Base-by-base conservation (phyloP, 768 basidiomycete genomes). In the Sistotremastrum niveocremeum region DNA sequence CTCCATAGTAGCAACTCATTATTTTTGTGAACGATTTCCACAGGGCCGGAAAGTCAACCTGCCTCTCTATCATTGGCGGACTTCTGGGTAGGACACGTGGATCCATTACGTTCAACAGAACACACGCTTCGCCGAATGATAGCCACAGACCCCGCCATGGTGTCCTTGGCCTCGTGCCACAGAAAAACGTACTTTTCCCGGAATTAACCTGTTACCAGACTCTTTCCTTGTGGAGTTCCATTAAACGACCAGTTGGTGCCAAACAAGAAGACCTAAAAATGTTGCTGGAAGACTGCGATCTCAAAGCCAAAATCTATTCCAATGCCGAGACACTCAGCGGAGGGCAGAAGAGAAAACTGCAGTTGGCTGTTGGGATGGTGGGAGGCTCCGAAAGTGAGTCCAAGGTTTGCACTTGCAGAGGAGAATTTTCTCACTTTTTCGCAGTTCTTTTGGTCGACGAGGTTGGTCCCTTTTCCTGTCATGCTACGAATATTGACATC, bases 311-410 rank as follows among this genome's bases (percentile, higher is more conserved):
- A 60, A 73, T 83, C 7, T 65, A 79, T 51, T 67, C 76, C 9
- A 79, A 80, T 53, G 76, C 83, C 1, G 65, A 65, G 44, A 79
- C 75, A 1, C 67, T 88, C 34, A 79, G 77, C 41, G 85, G 85
- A 2, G 85, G 85, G 6, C 84, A 88, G 64, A 87, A 86, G 64
- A 60, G 85, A 55, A 87, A 87, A 61, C 62, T 88, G 29, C 85
- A 88, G 53, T 65, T 87, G n/a, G 85, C 85, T 0, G 79, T 84
- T 53, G 84, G 84, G 7, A 64, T 88, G 7, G 66, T 85, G 29
- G 83, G 83, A 4, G 83, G 84, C 2, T 84, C 83, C 0, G 76
- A 74, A 55, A 75, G 78, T 81, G 52, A 44, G 74, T 47, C 6
- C 11, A 4, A 20, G 20, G 20, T 20, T 20, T 20, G 20, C 20